Conservation (phyloP, 164 flowering plant genomes). For the Akebia trifoliata region DNA sequence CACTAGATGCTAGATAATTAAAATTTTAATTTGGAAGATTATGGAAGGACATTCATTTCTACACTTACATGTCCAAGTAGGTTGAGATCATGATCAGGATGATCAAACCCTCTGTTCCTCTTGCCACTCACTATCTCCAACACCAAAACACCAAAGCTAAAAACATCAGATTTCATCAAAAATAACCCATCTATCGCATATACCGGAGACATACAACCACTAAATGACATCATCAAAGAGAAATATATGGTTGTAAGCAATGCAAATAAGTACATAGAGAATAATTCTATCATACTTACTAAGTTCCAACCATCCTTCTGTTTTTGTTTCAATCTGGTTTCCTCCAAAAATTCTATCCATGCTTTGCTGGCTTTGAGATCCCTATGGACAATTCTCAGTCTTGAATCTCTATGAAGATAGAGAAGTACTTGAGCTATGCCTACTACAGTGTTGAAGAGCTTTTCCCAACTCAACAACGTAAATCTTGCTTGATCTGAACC, state of each 20-base stretch:
- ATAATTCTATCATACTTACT: slow-evolving; percentile 10
- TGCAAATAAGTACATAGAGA: neutral
- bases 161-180: slow-evolving; percentile 11
- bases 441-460: neutral
- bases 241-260: neutral
- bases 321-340: slow-evolving; percentile 10
- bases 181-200: slow-evolving; percentile 8
- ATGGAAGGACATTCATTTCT: neutral
- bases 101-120: slow-evolving; percentile 7
- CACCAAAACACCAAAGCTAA: slow-evolving; percentile 10
- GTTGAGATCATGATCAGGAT: slow-evolving; percentile 7
- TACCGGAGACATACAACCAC: slow-evolving; percentile 14
- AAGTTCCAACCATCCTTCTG: slow-evolving; percentile 10
- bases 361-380: slow-evolving; percentile 13
- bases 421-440: slow-evolving; percentile 12
- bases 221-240: neutral
- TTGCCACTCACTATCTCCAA: slow-evolving; percentile 11
- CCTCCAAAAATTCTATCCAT: slow-evolving; percentile 9
- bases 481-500: slow-evolving; percentile 1
- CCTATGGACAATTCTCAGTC: slow-evolving; percentile 10
- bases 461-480: slow-evolving; percentile 1
- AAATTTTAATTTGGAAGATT: no score
- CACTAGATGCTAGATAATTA: no score
- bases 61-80: slow-evolving; percentile 14
- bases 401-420: slow-evolving; percentile 14